Conservation (phyloP, 768 basidiomycete species). For the Trametes coccinea region DNA sequence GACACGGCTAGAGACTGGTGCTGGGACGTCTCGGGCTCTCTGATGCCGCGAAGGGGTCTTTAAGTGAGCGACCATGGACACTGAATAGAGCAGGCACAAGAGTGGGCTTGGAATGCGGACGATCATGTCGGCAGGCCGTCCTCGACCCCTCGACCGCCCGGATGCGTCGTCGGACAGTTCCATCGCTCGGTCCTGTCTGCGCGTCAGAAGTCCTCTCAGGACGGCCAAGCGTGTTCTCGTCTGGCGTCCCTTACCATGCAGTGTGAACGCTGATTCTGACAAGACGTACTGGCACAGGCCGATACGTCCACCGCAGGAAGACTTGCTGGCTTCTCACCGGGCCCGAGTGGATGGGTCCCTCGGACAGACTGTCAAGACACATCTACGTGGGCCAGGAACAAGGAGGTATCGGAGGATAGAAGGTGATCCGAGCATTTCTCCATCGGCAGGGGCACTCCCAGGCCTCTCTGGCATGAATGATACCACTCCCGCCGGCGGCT, state of each 20-base stretch:
- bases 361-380: not conserved
- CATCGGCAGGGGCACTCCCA: conserved; percentile 6
- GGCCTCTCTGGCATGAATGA: not conserved
- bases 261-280: conserved; percentile 13
- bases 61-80: conserved; percentile 2
- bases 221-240: not conserved
- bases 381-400: conserved; percentile 7
- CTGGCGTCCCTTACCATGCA: conserved; percentile 7
- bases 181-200: conserved; percentile 8
- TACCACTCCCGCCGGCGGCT: not conserved
- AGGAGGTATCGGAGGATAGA: conserved; percentile 1
- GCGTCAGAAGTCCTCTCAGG: not conserved
- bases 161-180: conserved; percentile 1
- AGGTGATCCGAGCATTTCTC: conserved; percentile 13
- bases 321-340: conserved; percentile 2
- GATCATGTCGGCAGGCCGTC: conserved; percentile 6
- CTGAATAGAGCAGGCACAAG: conserved; percentile 9
- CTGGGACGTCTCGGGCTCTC: conserved; percentile 5
- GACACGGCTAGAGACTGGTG: conserved; percentile 2
- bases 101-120: conserved; percentile 4
- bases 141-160: not conserved
- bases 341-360: not conserved
- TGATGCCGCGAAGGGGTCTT: conserved; percentile 5
- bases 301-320: not conserved
- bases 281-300: conserved; percentile 1